Conservation (phyloP, 73 alveolate genomes). For the Paramecium sonneborni region DNA sequence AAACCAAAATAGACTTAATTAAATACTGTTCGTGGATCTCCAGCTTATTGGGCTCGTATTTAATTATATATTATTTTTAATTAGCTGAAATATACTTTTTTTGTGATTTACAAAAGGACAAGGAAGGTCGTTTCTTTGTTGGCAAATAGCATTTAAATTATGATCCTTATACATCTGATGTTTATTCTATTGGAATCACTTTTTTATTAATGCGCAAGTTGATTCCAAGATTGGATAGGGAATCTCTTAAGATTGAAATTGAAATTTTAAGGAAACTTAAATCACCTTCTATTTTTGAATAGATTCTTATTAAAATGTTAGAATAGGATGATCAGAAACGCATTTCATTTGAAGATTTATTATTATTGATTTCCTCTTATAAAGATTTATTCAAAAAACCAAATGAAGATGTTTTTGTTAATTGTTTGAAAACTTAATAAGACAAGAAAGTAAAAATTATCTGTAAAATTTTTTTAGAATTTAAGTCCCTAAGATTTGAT, state of each 20-base stretch:
- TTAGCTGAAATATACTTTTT: constrained; percentile 30
- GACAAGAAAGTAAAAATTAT: neutral
- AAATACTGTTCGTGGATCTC: constrained; percentile 46
- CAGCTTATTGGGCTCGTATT: constrained; percentile 51
- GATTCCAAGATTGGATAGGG: constrained; percentile 4
- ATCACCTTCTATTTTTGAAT: neutral
- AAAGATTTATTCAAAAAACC: constrained; percentile 36
- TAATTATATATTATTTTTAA: neutral
- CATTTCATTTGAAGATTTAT: neutral
- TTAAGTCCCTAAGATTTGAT: neutral
- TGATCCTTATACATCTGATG: constrained; percentile 40
- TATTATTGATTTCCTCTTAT: neutral
- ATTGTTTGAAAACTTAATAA: constrained; percentile 5
- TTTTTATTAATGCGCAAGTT: neutral
- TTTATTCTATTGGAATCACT: constrained; percentile 10
- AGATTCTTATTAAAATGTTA: neutral
- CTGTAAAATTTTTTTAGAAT: neutral
- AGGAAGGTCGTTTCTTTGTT: constrained; percentile 23
- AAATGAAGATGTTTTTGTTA: constrained; percentile 42
- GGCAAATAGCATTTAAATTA: constrained; percentile 14
- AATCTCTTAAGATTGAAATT: neutral
- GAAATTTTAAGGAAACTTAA: neutral
- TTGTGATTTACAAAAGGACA: constrained; percentile 12
- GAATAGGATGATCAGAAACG: constrained; percentile 5
- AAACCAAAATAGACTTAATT: constrained; percentile 1